Evolutionary conservation across 2,329 filamentous ascomycete genomes (phyloP).

Genomic region (Ustulina deusta): DNA sequence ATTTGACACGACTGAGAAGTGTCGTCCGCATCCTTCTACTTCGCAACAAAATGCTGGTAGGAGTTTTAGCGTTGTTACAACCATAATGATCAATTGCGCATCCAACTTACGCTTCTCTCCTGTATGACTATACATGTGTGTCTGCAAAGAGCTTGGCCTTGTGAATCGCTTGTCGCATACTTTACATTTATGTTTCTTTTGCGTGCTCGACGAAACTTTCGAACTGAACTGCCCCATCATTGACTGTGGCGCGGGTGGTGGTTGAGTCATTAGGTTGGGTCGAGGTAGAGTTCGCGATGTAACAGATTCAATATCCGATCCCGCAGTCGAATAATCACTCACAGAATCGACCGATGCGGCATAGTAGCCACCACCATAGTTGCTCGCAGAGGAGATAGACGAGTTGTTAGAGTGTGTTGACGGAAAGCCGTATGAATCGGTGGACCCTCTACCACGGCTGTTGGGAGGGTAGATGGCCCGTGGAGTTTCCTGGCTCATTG

Average conservation of each 20-base stretch:
- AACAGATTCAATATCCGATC: conserved; percentile 86
- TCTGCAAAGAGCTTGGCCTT: conserved; percentile 91
- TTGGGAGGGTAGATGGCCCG: conserved; percentile 85
- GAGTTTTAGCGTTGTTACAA: conserved; percentile 29
- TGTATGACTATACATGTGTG: conserved; percentile 98
- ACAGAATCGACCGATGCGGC: conserved; percentile 86
- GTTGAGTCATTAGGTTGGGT: conserved; percentile 72
- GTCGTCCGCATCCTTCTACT: conserved; percentile 91
- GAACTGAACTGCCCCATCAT: conserved; percentile 99
- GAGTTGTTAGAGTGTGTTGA: conserved; percentile 86
- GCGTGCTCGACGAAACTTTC: conserved; percentile 92
- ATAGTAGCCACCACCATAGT: conserved; percentile 86
- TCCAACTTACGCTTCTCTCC: conserved; percentile 91
- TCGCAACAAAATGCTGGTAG: conserved; percentile 88
- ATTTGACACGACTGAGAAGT: conserved; percentile 98
- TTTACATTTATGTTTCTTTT: conserved; percentile 99
- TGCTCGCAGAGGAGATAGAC: conserved; percentile 85
- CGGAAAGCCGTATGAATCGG: conserved; percentile 92
- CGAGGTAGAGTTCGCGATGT: conserved; percentile 85
- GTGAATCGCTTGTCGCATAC: conserved; percentile 98
- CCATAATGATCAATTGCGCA: neutral
- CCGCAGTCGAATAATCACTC: conserved; percentile 91
- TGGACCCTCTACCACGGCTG: conserved; percentile 74
- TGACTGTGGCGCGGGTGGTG: conserved; percentile 87
- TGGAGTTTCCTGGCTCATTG: conserved; percentile 94